Percentiles rank a stretch among this genome's conserved stretches.
phyloP scores from a whole-genome alignment of 2,329 filamentous ascomycete species.

The Pyricularia sp. region DNA sequence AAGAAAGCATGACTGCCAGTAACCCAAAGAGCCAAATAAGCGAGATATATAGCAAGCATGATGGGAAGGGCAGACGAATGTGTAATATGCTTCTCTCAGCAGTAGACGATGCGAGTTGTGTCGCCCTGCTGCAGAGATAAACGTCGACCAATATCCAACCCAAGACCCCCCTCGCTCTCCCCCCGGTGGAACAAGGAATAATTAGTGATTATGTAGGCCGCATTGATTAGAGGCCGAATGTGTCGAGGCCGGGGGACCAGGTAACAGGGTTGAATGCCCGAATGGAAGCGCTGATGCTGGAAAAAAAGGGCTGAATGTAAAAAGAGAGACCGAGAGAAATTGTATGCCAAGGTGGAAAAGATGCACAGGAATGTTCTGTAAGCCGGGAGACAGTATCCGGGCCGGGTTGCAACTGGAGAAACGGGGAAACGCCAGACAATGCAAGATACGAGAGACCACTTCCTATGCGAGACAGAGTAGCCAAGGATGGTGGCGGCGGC shows the following conservation, averaged over 20 bases:
- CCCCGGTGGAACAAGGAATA: background rate
- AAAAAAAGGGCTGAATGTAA: background rate
- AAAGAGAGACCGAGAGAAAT: background rate
- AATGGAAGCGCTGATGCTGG: background rate
- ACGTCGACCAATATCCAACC: background rate
- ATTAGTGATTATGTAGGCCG: background rate
- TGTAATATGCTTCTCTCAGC: background rate
- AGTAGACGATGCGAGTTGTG: background rate
- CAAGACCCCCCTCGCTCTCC: background rate
- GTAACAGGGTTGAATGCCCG: background rate
- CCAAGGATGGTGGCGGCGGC: background rate
- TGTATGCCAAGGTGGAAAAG: background rate
- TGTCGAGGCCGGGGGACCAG: background rate
- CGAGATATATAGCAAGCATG: slow-evolving; percentile 31
- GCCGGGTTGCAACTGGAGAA: background rate
- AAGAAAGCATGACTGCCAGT: slow-evolving; percentile 37
- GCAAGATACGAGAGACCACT: background rate
- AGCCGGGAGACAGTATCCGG: background rate
- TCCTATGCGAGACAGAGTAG: background rate
- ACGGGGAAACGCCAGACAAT: background rate
- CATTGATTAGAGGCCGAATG: background rate
- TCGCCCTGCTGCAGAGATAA: background rate
- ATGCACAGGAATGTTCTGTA: background rate
- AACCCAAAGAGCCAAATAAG: slow-evolving; percentile 39
- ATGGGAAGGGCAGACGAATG: slow-evolving; percentile 10